Conservation (phyloP, 371 early-diverging fungal species). For the Mortierella sp. region DNA sequence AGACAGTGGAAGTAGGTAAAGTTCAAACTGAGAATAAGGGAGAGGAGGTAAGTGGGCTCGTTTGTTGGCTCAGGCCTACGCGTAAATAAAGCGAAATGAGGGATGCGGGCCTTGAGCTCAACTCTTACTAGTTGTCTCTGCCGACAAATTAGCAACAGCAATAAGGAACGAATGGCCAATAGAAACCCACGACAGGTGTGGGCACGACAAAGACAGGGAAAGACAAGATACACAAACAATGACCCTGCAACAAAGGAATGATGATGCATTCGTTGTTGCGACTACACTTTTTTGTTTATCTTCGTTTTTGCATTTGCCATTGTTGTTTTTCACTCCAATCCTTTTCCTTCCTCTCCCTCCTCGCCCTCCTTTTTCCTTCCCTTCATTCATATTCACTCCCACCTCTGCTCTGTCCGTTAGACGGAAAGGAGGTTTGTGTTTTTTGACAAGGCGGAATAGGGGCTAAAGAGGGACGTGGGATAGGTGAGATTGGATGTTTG, state of each 20-base stretch:
- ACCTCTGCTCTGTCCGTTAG: not conserved
- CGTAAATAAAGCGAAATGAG: not conserved
- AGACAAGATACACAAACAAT: not conserved
- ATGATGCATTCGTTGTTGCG: conserved; percentile 9
- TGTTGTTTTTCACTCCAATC: not conserved
- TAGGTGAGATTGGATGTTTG: too few relatives aligned
- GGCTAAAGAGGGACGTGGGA: not conserved
- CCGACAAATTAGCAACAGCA: not conserved
- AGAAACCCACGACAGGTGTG: not conserved
- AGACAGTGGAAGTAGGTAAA: not conserved
- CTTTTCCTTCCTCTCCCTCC: not conserved
- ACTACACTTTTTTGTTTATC: conserved; percentile 1
- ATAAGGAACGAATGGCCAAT: not conserved
- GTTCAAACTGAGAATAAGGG: not conserved
- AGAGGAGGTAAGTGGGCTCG: not conserved
- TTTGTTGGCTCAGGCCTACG: not conserved
- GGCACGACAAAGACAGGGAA: not conserved
- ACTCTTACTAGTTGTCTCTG: not conserved
- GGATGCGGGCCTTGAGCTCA: not conserved
- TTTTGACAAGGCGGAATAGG: not conserved
- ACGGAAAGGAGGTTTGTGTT: not conserved
- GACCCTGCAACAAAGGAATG: conserved; percentile 8
- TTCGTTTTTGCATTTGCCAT: not conserved
- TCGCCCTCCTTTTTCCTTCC: not conserved
- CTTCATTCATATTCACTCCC: not conserved